Percentiles rank a stretch among this genome's conserved stretches.
Evolutionary conservation across 129 eudicot species (phyloP).

Genomic region (Centaurea solstitialis): DNA sequence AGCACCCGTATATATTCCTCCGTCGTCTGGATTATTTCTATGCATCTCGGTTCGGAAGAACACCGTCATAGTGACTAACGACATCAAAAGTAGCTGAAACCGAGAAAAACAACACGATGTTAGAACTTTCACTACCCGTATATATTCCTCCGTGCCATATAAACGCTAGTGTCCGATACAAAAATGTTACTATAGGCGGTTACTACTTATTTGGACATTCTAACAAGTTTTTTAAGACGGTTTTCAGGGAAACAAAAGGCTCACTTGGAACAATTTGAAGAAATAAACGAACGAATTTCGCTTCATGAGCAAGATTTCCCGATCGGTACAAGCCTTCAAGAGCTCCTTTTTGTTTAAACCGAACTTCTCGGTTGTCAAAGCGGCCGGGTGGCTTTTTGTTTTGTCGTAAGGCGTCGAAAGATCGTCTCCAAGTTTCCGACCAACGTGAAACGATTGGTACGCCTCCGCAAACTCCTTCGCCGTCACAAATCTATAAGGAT

Average conservation of each 20-base stretch:
- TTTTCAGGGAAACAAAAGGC: not conserved
- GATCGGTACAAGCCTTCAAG: slow-evolving; percentile 44
- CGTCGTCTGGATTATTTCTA: not conserved
- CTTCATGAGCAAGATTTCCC: slow-evolving; percentile 60
- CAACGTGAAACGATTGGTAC: slow-evolving; percentile 44
- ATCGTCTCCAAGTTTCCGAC: slow-evolving; percentile 40
- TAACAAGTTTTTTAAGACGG: not conserved
- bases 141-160: too few relatives aligned
- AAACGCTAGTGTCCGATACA: not conserved
- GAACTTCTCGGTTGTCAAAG: slow-evolving; percentile 51
- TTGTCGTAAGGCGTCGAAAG: slow-evolving; percentile 48
- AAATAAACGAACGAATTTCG: slow-evolving; percentile 55
- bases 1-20: slow-evolving; percentile 37
- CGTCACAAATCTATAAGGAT: slow-evolving; percentile 66
- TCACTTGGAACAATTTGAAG: slow-evolving; percentile 44
- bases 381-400: slow-evolving; percentile 63
- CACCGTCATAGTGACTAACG: slow-evolving; percentile 46
- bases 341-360: slow-evolving; percentile 51
- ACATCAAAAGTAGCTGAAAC: slow-evolving; percentile 44
- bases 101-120: not conserved
- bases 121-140: too few relatives aligned
- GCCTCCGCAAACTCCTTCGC: slow-evolving; percentile 57
- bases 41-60: slow-evolving; percentile 65
- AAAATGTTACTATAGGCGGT: not conserved
- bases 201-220: not conserved